Evolutionary conservation across 441 rosid genomes (phyloP), one percentile per base, ranked within the genome.

Genomic region (Gossypium laxum): DNA sequence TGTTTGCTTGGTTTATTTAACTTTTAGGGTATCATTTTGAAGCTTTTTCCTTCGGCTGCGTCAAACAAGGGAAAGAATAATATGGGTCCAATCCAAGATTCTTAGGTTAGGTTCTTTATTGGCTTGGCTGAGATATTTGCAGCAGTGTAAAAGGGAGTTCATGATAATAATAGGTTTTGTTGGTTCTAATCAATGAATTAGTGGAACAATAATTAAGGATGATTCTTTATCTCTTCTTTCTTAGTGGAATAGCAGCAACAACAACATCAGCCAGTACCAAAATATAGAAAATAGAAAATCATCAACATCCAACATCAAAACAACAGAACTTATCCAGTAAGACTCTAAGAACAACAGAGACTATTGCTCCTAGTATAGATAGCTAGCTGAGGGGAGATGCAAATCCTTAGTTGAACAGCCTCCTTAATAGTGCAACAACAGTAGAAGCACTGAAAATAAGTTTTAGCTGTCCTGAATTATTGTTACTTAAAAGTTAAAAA

Each of bases 21-120:
- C 0, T 4, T 4, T 19, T 43, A 10, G 54, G 34, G 54, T 12
- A 4, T 64, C 18, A 63, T 38, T 8, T 38, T 38, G 8, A 38
- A 38, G 45, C 1, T 0, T 18, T 48, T 60, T 22, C 14, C 2
- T 32, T 19, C 12, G n/a, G 8, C 15, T 22, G 51, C 57, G 15
- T 8, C 57, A 22, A 66, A 66, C 34, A 66, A 24, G 21, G 70
- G 22, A 48, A 66, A 6, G 57, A 66, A 48, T 47, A 41, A n/a
- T 48, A 5, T 66, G 57, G 70, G 70, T 66, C 2, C 56, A 47
- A 24, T 51, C 21, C 56, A 51, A 51, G 21, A 5, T 45, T 65
- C 22, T 6, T 45, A 21, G 45, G 12, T 21, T 45, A n/a, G 22
- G 55, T 22, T 41, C 4, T 63, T 63, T 63, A 63, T 41, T 19